phyloP scores from a whole-genome alignment of 176 grass and related monocot species.

The Aegilops umbellulata region DNA sequence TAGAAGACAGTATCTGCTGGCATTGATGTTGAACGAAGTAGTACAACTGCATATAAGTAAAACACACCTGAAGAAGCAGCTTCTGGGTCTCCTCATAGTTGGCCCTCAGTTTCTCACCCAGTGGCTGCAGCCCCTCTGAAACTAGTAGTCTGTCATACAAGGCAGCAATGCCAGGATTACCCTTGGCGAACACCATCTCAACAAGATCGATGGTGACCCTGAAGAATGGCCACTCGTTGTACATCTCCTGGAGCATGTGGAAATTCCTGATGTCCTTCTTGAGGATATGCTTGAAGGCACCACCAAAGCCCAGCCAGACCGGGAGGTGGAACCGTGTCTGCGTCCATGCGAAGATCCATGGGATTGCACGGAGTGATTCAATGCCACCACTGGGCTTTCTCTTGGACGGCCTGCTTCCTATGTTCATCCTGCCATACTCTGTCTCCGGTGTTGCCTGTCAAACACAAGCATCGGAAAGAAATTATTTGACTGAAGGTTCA shows the following conservation, averaged over 20 bases:
- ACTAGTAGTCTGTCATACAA: constrained; percentile 72
- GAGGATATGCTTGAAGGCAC: constrained; percentile 63
- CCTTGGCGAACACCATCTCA: constrained; percentile 89
- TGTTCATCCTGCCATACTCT: constrained; percentile 89
- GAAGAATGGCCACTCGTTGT: constrained; percentile 79
- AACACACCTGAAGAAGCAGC: constrained; percentile 64
- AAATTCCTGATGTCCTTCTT: constrained; percentile 68
- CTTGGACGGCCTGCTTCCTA: constrained; percentile 79
- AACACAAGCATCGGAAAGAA: constrained; percentile 15
- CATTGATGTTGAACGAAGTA: background rate
- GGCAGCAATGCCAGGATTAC: constrained; percentile 72
- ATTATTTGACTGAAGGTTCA: background rate
- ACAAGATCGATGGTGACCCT: constrained; percentile 79
- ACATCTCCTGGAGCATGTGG: constrained; percentile 69
- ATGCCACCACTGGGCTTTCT: constrained; percentile 79
- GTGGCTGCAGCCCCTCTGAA: constrained; percentile 51
- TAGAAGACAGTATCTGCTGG: background rate
- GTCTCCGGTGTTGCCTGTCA: constrained; percentile 70
- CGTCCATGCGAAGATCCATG: constrained; percentile 87
- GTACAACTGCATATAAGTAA: background rate
- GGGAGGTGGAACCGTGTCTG: constrained; percentile 77
- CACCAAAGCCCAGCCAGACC: constrained; percentile 73
- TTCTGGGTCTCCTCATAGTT: constrained; percentile 68
- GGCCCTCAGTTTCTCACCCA: constrained; percentile 54
- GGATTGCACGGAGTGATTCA: constrained; percentile 79